phyloP scores from a whole-genome alignment of 2,329 filamentous ascomycete species.

The Penicillium sp. region DNA sequence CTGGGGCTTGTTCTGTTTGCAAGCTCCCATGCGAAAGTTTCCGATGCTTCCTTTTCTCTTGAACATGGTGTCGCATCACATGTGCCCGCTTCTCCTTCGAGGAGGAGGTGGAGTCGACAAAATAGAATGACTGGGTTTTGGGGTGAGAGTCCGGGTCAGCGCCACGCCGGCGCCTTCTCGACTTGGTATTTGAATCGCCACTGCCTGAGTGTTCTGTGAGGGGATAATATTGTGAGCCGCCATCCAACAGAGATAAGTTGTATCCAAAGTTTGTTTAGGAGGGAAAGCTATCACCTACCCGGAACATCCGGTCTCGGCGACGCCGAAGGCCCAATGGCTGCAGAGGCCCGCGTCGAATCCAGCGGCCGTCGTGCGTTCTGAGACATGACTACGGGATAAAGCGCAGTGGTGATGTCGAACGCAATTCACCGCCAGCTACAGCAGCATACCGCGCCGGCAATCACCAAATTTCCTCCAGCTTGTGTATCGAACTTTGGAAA shows the following conservation, averaged over 20 bases:
- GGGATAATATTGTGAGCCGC: slow-evolving; percentile 6
- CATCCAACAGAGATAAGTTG: background rate
- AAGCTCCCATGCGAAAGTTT: slow-evolving; percentile 26
- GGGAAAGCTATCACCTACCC: slow-evolving; percentile 11
- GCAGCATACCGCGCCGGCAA: slow-evolving; percentile 19
- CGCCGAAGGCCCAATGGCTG: slow-evolving; percentile 3
- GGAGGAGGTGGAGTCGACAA: slow-evolving; percentile 44
- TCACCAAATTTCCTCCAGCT: slow-evolving; percentile 27
- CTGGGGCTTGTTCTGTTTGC: slow-evolving; percentile 8
- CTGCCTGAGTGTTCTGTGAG: slow-evolving; percentile 23
- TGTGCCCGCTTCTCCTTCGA: slow-evolving; percentile 47
- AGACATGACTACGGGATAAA: slow-evolving; percentile 22
- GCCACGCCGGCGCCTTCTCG: slow-evolving; percentile 32
- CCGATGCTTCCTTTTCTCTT: slow-evolving; percentile 41
- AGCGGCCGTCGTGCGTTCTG: slow-evolving; percentile 13
- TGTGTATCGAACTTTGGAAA: slow-evolving; percentile 17
- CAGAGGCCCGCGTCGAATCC: slow-evolving; percentile 11
- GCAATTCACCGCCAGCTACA: slow-evolving; percentile 14
- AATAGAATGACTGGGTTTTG: slow-evolving; percentile 42
- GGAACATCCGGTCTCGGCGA: slow-evolving; percentile 13
- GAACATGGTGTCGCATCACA: slow-evolving; percentile 50
- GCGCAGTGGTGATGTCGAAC: slow-evolving; percentile 7
- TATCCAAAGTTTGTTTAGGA: background rate
- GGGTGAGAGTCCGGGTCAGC: slow-evolving; percentile 24
- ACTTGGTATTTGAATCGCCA: slow-evolving; percentile 18